Base-by-base conservation (phyloP, 495 filamentous ascomycete genomes). In the Xylaria palmicola region DNA sequence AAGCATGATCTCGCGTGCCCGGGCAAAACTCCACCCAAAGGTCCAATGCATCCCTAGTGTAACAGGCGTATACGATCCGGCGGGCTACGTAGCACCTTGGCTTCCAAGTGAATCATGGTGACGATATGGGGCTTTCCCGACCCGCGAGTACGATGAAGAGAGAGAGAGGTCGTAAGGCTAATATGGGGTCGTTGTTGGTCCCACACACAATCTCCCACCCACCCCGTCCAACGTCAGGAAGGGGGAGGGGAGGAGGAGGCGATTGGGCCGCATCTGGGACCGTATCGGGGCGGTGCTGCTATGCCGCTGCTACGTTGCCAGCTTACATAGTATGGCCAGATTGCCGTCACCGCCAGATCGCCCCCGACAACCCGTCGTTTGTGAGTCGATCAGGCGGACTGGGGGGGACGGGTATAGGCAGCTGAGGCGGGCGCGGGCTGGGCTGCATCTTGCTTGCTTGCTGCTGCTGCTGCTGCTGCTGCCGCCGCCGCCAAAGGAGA, bases 261-360 rank as follows among this genome's bases (percentile, higher is more conserved):
- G 50, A 61, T 61, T 61, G 59, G 59, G 20, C n/a, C 30, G 39
- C 19, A 37, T 55, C 32, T 50, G 36, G 39, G n/a, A 19, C 37
- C 7, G n/a, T n/a, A n/a, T n/a, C 47, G 59, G 55, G 59, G 50
- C 59, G 59, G 50, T 55, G 59, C 59, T 55, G 59, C 50, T 27
- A 47, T 32, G 19, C 27, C 29, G 30, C 44, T 61, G 59, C 50
- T 43, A 61, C 59, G 39, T 55, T 61, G 48, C 59, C 49, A 12
- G 39, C 37, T 34, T 60, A n/a, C n/a, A n/a, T n/a, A n/a, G n/a
- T n/a, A 44, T 44, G 36, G 24, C 47, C 48, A 37, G 57, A 45
- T 54, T 52, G 37, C 50, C 22, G 59, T 61, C 59, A 61, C 59
- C 59, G 59, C 59, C 41, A 61, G 59, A 61, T 61, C 59, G 59